phyloP scores from a whole-genome alignment of 768 basidiomycete species.

The Pisolithus microcarpus region DNA sequence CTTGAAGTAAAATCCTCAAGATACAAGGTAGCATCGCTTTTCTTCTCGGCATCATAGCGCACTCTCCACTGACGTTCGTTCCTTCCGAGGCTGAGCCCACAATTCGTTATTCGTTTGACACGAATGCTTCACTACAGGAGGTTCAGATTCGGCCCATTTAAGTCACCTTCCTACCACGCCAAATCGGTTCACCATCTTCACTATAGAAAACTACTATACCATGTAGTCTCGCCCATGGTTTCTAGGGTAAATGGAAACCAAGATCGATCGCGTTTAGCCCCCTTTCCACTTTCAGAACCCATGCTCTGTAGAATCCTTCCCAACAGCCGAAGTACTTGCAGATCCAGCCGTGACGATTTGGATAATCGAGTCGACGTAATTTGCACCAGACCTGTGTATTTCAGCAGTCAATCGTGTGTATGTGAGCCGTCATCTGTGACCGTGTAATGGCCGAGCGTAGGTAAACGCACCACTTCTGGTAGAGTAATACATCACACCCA shows the following conservation, averaged over 20 bases:
- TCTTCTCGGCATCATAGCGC: background rate
- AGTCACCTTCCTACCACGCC: too few species aligned
- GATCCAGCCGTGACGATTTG: constrained; percentile 81
- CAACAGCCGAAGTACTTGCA: constrained; percentile 76
- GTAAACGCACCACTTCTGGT: constrained; percentile 77
- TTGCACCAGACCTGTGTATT: constrained; percentile 71
- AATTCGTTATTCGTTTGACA: too few species aligned
- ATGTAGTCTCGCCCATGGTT: background rate
- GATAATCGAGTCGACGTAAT: constrained; percentile 83
- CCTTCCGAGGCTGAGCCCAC: too few species aligned
- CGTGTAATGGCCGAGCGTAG: background rate
- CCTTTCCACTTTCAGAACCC: constrained; percentile 44
- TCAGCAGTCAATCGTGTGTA: background rate
- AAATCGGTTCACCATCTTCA: too few species aligned
- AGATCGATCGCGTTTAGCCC: background rate
- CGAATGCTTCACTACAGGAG: too few species aligned
- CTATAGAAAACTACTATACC: too few species aligned
- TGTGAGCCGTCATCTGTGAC: background rate
- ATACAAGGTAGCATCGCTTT: constrained; percentile 20
- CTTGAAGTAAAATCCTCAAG: constrained; percentile 39
- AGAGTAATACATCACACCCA: constrained; percentile 84
- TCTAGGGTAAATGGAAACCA: background rate
- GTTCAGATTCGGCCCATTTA: too few species aligned
- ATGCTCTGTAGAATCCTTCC: constrained; percentile 87
- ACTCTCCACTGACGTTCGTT: too few species aligned